A percentile compares a stretch with the other conserved stretches of the same genome.
Evolutionary conservation across 1,284 basidiomycete genomes (phyloP).

Genomic region (Athelia sp.): DNA sequence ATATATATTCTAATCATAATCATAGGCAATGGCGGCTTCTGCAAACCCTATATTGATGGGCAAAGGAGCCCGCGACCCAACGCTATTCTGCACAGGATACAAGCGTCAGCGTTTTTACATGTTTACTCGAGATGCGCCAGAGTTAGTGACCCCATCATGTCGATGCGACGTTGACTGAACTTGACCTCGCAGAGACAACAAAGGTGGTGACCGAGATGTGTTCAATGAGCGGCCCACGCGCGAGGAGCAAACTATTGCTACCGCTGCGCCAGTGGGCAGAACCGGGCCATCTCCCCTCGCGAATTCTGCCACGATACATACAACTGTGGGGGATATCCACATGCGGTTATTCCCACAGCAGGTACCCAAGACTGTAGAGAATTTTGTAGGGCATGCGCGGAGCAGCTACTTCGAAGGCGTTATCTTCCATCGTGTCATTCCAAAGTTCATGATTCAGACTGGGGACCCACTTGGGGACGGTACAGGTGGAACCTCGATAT

Average conservation of each 20-base stretch:
- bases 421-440: conserved; percentile 97
- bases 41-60: conserved; percentile 91
- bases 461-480: conserved; percentile 97
- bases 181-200: conserved; percentile 60
- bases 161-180: conserved; percentile 4
- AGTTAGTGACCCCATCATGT: conserved; percentile 45
- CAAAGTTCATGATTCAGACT: conserved; percentile 99
- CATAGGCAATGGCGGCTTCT: conserved; percentile 93
- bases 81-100: conserved; percentile 89
- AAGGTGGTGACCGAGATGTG: conserved; percentile 89
- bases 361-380: conserved; percentile 94
- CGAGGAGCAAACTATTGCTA: conserved; percentile 91
- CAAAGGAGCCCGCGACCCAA: conserved; percentile 83
- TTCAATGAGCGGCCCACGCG: conserved; percentile 98
- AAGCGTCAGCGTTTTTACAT: conserved; percentile 96
- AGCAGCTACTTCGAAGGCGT: conserved; percentile 92
- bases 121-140: conserved; percentile 89
- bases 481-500: conserved; percentile 94
- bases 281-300: conserved; percentile 64
- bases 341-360: conserved; percentile 88
- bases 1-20: not conserved
- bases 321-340: conserved; percentile 92
- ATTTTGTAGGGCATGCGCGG: conserved; percentile 92
- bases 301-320: conserved; percentile 86
- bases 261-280: conserved; percentile 50